phyloP scores from a whole-genome alignment of 83 land plant species.

The Picea abies region DNA sequence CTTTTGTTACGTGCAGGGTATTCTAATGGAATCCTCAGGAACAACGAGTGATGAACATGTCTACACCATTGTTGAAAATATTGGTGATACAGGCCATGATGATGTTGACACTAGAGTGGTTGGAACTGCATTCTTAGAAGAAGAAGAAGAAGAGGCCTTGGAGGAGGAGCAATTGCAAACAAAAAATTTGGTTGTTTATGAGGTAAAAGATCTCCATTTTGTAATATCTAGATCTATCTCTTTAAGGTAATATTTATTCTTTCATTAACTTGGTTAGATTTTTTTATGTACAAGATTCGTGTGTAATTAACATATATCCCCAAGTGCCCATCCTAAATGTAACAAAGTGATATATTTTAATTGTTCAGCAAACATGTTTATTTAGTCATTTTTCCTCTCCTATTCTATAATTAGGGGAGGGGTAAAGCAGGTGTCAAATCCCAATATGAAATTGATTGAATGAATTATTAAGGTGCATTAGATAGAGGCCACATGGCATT shows the following conservation, averaged over 20 bases:
- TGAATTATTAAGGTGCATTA: no score
- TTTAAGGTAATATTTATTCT: not conserved
- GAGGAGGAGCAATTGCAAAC: constrained; percentile 59
- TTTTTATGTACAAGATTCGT: no score
- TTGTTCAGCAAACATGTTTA: no score
- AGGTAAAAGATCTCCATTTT: constrained; percentile 38
- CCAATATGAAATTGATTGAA: no score
- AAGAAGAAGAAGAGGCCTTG: constrained; percentile 67
- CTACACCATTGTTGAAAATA: constrained; percentile 52
- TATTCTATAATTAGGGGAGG: no score
- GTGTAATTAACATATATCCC: no score
- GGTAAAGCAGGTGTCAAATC: no score
- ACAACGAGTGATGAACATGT: constrained; percentile 41
- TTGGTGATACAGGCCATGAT: constrained; percentile 42
- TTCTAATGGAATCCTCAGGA: constrained; percentile 52
- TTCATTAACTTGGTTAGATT: no score
- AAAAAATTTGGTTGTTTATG: constrained; percentile 72
- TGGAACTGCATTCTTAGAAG: constrained; percentile 48
- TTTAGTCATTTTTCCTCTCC: no score
- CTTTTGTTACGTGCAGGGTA: constrained; percentile 36
- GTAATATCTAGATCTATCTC: not conserved
- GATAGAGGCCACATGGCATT: no score
- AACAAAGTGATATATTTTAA: no score
- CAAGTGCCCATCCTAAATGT: no score
- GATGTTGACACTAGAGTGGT: constrained; percentile 23